These are phyloP conservation scores for Backusella macrospora DNA, from an alignment of 192 early-diverging fungal genomes.

Conservation along the genomic window DNA sequence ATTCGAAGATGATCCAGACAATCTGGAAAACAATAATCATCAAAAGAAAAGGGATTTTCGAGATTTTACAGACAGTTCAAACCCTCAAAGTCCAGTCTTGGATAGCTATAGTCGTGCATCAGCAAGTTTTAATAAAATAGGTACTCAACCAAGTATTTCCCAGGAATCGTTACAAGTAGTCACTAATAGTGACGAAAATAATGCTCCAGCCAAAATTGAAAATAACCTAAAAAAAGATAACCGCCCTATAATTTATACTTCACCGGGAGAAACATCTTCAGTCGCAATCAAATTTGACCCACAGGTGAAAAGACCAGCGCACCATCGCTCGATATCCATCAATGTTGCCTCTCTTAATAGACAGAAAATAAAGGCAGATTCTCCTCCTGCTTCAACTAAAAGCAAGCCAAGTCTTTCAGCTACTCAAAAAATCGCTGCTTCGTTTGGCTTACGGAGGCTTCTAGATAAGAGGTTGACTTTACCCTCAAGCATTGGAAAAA, in stretches of 20 bases:
- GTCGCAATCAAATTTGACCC: background rate
- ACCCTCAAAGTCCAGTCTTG: background rate
- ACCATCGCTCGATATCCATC: background rate
- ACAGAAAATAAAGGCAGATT: background rate
- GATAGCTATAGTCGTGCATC: background rate
- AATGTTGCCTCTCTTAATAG: slow-evolving; percentile 1
- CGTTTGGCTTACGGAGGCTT: background rate
- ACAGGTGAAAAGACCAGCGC: background rate
- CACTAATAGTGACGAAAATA: background rate
- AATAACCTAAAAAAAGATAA: background rate
- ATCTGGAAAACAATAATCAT: background rate
- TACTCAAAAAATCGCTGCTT: background rate
- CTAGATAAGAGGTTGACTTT: background rate
- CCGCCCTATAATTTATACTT: background rate
- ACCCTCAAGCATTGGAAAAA: background rate
- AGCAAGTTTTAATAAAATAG: background rate
- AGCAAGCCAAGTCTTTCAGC: background rate
- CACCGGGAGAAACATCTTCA: background rate
- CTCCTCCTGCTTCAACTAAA: background rate
- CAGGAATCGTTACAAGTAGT: background rate
- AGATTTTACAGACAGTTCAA: slow-evolving; percentile 8
- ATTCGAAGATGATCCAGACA: background rate
- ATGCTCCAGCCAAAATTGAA: background rate
- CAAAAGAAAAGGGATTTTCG: background rate
- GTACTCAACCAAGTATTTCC: background rate